Evolutionary conservation across 805 yeast species (phyloP), one percentile per base, ranked within the genome.

Genomic region (Tetrapisispora fleetii): DNA sequence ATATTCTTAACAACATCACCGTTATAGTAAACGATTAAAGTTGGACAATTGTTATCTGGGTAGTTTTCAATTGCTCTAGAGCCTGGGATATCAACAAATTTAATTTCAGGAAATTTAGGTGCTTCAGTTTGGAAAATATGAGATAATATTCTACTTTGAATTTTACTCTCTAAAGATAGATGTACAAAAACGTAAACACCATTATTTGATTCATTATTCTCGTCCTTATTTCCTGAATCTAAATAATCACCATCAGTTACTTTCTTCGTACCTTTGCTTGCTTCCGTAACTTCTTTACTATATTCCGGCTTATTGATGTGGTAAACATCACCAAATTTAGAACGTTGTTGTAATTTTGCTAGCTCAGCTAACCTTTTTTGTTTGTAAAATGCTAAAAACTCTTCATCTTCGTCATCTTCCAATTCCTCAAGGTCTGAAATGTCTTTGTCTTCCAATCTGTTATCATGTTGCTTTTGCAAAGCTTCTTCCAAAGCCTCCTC

Each of bases 391-490:
- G 85, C 80, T 51, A 93, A 68, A 58, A 91, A 91, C 9, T 87
- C 97, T 56, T 89, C 97, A 55, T 87, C 95, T 59, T 91, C 97
- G 39, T 88, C 95, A 56, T 83, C 96, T 63, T 91, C 97, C 40
- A 90, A 67, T 52, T 76, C 96, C 48, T 85, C 95, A 43, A 93
- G 71, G 62, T 89, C 97, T 36, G 84, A 87, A 24, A 91, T 59
- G 53, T 81, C 81, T 60, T 83, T 80, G 53, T 75, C 78, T 52
- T 88, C 96, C 24, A 90, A 72, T 50, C 97, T 71, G 64, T 86
- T 85, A 11, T 82, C 95, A 63, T 88, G 90, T 58, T 88, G 95
- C 48, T 73, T 76, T 47, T 73, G 74, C 14, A 88, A 75, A 0
- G 95, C 96, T 47, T 86, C 95, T 30, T 84, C 89, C 41, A 90